Percentiles rank a stretch among this genome's conserved stretches.
phyloP scores from a whole-genome alignment of 345 rosid species.

The Citrus cavaleriei region DNA sequence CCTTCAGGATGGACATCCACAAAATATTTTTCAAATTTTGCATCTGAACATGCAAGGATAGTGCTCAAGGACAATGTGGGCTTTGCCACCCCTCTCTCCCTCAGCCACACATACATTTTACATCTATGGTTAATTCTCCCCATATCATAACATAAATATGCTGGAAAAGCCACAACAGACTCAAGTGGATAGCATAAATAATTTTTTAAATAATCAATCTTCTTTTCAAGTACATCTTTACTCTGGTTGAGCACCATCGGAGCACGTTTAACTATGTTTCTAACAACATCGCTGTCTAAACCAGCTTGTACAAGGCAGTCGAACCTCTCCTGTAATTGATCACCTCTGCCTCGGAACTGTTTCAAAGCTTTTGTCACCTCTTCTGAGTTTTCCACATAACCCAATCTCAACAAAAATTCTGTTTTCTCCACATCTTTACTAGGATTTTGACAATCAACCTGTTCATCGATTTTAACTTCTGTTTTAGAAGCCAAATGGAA shows the following conservation, averaged over 20 bases:
- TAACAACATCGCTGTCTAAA: conserved; percentile 44
- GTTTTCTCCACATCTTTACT: conserved; percentile 46
- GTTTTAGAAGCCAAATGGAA: conserved; percentile 51
- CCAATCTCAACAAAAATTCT: conserved; percentile 61
- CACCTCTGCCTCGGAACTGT: conserved; percentile 78
- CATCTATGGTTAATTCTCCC: conserved; percentile 54
- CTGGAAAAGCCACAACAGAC: conserved; percentile 50
- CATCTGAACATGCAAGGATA: conserved; percentile 69
- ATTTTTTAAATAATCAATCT: conserved; percentile 53
- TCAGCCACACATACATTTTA: conserved; percentile 57
- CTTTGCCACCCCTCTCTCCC: conserved; percentile 48
- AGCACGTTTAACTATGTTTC: conserved; percentile 53
- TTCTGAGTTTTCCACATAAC: conserved; percentile 75
- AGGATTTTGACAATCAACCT: conserved; percentile 19
- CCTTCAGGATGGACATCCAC: conserved; percentile 78
- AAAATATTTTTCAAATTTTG: conserved; percentile 60
- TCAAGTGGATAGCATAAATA: conserved; percentile 56
- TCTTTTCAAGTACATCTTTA: conserved; percentile 60
- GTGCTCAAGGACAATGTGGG: conserved; percentile 56
- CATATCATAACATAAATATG: conserved; percentile 63
- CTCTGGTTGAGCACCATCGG: conserved; percentile 72
- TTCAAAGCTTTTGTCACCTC: conserved; percentile 68
- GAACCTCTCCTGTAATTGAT: conserved; percentile 84
- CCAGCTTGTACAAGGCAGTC: conserved; percentile 76
- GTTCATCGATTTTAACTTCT: conserved; percentile 25